Conservation (phyloP, 2,329 filamentous ascomycete genomes). For the Aspergillus alliaceus region DNA sequence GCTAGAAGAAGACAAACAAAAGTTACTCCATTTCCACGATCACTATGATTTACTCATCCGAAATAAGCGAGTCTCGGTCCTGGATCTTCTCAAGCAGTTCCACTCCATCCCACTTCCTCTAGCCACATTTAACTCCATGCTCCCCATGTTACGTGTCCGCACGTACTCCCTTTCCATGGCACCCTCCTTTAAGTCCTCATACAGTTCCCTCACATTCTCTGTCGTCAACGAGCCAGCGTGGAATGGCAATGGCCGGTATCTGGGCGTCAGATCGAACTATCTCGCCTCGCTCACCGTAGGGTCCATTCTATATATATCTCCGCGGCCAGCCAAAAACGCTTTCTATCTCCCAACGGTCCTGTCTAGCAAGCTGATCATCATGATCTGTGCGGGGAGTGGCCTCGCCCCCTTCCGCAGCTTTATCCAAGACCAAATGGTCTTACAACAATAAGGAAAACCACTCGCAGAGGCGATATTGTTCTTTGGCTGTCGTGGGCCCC, state of each 20-base stretch:
- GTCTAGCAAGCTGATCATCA: constrained; percentile 36
- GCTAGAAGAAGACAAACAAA: no score
- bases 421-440: constrained; percentile 53
- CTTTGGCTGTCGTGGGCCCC: constrained; percentile 26
- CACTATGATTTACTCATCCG: no score
- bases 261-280: constrained; percentile 63
- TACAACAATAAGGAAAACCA: constrained; percentile 34
- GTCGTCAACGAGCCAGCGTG: constrained; percentile 60
- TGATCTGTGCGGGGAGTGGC: constrained; percentile 48
- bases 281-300: constrained; percentile 46
- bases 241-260: constrained; percentile 45
- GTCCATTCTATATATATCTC: constrained; percentile 22
- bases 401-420: constrained; percentile 64
- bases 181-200: constrained; percentile 44
- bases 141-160: constrained; percentile 65
- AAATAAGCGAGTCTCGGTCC: no score
- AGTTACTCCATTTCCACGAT: no score
- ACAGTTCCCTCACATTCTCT: constrained; percentile 66
- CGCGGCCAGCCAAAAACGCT: constrained; percentile 28
- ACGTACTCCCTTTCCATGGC: no score
- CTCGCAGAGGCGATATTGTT: constrained; percentile 35
- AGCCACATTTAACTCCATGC: constrained; percentile 67
- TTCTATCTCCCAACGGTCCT: constrained; percentile 36
- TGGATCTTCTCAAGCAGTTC: constrained; percentile 69
- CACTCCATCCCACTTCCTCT: constrained; percentile 61